Evolutionary conservation across 2,329 filamentous ascomycete species (phyloP).

Genomic region (Paramyrothecium roridum): DNA sequence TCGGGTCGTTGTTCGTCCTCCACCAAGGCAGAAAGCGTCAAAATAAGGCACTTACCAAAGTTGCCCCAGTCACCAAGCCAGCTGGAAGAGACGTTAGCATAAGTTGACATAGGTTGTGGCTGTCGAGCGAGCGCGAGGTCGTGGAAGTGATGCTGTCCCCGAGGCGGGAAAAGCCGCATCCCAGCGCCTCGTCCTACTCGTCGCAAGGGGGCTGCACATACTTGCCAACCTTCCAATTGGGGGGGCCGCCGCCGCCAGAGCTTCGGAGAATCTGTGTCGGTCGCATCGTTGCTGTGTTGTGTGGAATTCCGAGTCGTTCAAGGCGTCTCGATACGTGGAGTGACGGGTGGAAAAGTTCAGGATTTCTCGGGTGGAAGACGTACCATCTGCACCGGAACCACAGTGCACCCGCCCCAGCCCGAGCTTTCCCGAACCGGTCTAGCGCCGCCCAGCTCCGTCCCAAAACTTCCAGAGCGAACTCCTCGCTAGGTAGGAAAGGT

Average conservation of each 20-base stretch:
- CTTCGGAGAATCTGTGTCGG: conserved; percentile 33
- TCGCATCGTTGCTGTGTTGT: conserved; percentile 32
- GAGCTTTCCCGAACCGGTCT: conserved; percentile 30
- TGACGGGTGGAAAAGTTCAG: conserved; percentile 20
- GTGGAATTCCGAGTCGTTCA: conserved; percentile 16
- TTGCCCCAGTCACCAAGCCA: conserved; percentile 73
- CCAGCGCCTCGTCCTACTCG: conserved; percentile 7
- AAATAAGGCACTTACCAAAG: conserved; percentile 58
- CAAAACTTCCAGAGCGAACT: neutral
- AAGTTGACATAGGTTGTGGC: conserved; percentile 6
- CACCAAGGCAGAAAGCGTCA: neutral
- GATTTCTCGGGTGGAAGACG: conserved; percentile 15
- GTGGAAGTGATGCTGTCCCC: conserved; percentile 5
- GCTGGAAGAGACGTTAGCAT: conserved; percentile 41
- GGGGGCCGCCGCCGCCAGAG: conserved; percentile 24
- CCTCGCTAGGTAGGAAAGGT: conserved; percentile 3
- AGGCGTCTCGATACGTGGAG: conserved; percentile 14
- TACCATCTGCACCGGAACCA: conserved; percentile 13
- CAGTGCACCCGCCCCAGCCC: conserved; percentile 23
- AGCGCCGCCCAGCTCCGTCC: conserved; percentile 15
- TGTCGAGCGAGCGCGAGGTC: conserved; percentile 7
- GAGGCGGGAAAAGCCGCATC: conserved; percentile 29
- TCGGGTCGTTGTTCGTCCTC: neutral
- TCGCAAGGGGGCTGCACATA: conserved; percentile 20
- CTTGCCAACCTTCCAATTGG: conserved; percentile 29